phyloP scores from a whole-genome alignment of 2,329 filamentous ascomycete genomes.

The Botrytis deweyae region DNA sequence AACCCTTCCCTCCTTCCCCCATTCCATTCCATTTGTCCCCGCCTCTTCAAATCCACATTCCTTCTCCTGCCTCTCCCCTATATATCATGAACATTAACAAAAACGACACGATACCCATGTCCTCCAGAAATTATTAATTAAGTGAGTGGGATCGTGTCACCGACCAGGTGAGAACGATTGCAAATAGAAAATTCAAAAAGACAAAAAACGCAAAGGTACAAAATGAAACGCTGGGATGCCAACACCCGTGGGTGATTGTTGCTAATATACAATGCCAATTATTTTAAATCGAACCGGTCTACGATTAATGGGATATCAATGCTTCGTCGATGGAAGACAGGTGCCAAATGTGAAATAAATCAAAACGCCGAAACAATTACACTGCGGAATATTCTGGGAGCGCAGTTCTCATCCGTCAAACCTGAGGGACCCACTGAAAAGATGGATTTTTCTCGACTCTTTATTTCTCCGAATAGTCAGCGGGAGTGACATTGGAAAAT shows the following conservation, averaged over 20 bases:
- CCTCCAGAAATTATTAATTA: conserved; percentile 15
- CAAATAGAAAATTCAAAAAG: not conserved
- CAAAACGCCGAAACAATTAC: not conserved
- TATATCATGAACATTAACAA: conserved; percentile 31
- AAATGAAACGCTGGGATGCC: conserved; percentile 5
- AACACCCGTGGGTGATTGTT: not conserved
- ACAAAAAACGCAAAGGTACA: not conserved
- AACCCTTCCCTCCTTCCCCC: not conserved
- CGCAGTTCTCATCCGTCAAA: not conserved
- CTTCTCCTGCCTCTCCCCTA: conserved; percentile 8
- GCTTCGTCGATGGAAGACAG: not conserved
- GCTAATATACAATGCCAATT: conserved; percentile 8
- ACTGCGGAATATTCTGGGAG: not conserved
- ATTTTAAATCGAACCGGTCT: not conserved
- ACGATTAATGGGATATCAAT: conserved; percentile 4
- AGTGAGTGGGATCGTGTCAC: not conserved
- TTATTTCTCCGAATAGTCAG: conserved; percentile 39
- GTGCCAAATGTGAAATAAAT: not conserved
- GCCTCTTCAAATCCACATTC: conserved; percentile 4
- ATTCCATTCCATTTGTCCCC: not conserved
- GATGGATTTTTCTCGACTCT: not conserved
- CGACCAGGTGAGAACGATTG: not conserved
- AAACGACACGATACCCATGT: not conserved
- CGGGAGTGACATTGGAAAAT: conserved; percentile 38
- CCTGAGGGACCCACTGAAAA: not conserved